Conservation (phyloP, 2,329 filamentous ascomycete species). For the Ascochyta lentis region DNA sequence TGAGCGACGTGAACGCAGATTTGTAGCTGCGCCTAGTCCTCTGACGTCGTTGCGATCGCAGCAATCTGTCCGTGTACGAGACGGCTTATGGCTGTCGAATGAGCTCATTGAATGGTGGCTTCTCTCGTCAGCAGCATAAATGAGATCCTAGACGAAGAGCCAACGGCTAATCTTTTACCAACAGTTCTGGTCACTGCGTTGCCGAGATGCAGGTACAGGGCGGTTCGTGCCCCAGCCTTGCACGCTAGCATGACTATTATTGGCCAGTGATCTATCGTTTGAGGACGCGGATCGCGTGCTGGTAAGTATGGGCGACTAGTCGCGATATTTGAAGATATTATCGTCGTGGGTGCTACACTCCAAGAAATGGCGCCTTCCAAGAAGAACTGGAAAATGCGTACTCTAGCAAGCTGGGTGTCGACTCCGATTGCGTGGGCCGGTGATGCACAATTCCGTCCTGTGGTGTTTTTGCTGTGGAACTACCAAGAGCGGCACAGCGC, state of each 20-base stretch:
- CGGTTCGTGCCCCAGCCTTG: constrained; percentile 23
- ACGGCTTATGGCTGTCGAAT: not conserved
- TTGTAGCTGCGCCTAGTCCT: not conserved
- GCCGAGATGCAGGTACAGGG: constrained; percentile 34
- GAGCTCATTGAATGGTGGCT: not conserved
- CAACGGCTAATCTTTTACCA: constrained; percentile 26
- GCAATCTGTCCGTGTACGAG: not conserved
- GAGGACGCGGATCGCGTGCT: constrained; percentile 19
- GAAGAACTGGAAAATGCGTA: not conserved
- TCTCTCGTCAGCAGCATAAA: constrained; percentile 13
- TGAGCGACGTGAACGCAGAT: constrained; percentile 1
- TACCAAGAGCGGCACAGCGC: constrained; percentile 2
- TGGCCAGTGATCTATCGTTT: constrained; percentile 26
- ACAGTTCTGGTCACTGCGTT: constrained; percentile 13
- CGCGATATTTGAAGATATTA: constrained; percentile 20
- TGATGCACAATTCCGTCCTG: not conserved
- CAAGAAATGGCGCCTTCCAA: not conserved
- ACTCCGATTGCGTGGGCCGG: not conserved
- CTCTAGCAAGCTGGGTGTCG: not conserved
- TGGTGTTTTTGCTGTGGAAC: constrained; percentile 2
- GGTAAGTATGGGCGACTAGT: constrained; percentile 21
- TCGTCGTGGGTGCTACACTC: constrained; percentile 11
- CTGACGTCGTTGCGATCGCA: not conserved
- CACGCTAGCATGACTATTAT: constrained; percentile 19
- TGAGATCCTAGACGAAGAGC: constrained; percentile 12